Evolutionary conservation across 1,284 basidiomycete genomes (phyloP).

Genomic region (Xerocomus alliaceus): DNA sequence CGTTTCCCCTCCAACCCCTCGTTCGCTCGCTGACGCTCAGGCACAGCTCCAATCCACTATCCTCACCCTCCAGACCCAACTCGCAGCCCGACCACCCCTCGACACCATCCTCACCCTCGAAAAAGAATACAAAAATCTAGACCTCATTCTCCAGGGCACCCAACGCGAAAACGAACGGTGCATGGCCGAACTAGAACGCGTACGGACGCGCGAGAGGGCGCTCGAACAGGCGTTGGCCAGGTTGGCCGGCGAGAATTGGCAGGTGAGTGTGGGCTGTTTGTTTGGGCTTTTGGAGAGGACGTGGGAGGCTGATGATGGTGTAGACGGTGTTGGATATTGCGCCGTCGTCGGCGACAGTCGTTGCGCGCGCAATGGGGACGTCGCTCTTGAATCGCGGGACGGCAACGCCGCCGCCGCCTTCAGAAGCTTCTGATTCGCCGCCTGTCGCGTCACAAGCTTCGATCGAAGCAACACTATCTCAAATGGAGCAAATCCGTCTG

Average conservation of each 20-base stretch:
- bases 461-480: constrained; percentile 50
- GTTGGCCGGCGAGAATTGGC: constrained; percentile 77
- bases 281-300: neutral
- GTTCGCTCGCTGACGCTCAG: neutral
- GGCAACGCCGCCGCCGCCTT: constrained; percentile 19
- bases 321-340: constrained; percentile 58
- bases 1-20: too few species aligned
- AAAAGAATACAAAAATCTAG: constrained; percentile 73
- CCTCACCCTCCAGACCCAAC: constrained; percentile 64
- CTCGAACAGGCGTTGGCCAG: constrained; percentile 73
- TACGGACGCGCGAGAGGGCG: constrained; percentile 67
- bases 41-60: constrained; percentile 64
- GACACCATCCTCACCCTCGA: constrained; percentile 67
- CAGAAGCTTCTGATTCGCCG: constrained; percentile 23
- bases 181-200: constrained; percentile 77
- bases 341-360: constrained; percentile 41
- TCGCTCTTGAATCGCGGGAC: constrained; percentile 27
- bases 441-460: constrained; percentile 27
- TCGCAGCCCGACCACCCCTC: constrained; percentile 66
- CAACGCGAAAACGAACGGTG: constrained; percentile 80
- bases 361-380: constrained; percentile 36
- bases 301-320: neutral
- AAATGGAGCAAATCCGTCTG: constrained; percentile 73
- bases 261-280: constrained; percentile 46
- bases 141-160: constrained; percentile 73